Conservation (phyloP, 495 filamentous ascomycete species). For the Clavariopsis aquatica region DNA sequence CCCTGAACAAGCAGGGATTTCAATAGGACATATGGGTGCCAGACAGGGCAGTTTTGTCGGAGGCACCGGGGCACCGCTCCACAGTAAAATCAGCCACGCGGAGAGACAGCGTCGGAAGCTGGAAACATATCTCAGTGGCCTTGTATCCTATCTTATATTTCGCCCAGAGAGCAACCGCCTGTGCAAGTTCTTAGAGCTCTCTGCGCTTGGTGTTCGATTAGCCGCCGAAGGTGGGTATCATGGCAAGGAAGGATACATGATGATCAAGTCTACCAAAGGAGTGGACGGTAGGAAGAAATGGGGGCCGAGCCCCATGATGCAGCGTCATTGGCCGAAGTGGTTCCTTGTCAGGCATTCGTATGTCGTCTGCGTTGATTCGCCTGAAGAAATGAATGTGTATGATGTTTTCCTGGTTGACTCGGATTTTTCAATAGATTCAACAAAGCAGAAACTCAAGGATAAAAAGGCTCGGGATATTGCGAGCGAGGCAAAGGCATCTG, state of each 20-base stretch:
- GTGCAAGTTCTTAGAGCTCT: conserved; percentile 94
- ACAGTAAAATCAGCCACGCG: conserved; percentile 57
- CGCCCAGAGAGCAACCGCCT: conserved; percentile 91
- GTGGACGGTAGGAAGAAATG: conserved; percentile 83
- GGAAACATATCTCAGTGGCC: conserved; percentile 87
- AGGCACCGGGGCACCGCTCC: conserved; percentile 34
- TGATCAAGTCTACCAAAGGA: conserved; percentile 88
- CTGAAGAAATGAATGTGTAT: conserved; percentile 98
- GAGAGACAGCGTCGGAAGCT: conserved; percentile 81
- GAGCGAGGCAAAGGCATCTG: conserved; percentile 62
- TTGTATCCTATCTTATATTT: conserved; percentile 95
- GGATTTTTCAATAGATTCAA: conserved; percentile 74
- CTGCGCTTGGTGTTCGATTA: conserved; percentile 89
- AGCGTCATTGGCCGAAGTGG: conserved; percentile 89
- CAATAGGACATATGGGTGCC: conserved; percentile 46
- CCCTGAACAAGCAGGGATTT: conserved; percentile 45
- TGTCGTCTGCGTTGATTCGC: conserved; percentile 94
- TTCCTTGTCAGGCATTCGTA: conserved; percentile 98
- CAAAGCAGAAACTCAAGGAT: conserved; percentile 59
- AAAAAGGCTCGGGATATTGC: conserved; percentile 55
- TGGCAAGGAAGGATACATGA: conserved; percentile 92
- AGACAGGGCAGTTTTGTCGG: conserved; percentile 49
- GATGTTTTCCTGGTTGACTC: conserved; percentile 95
- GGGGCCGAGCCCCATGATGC: conserved; percentile 71
- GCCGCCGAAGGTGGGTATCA: conserved; percentile 96